phyloP scores from a whole-genome alignment of 1,139 yeast species.

The Geotrichum carabidarum region DNA sequence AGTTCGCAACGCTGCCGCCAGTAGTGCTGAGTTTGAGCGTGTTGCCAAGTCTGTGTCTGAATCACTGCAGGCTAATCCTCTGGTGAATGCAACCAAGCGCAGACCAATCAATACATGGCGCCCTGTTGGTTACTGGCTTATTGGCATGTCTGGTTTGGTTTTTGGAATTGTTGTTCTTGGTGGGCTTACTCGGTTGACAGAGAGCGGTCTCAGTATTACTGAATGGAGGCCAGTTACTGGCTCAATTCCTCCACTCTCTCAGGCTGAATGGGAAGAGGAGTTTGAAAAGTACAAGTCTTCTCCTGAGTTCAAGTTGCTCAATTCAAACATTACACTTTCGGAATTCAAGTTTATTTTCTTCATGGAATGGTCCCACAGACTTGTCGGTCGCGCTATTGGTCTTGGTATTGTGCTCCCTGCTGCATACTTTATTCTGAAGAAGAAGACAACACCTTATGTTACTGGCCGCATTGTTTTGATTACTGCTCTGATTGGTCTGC shows the following conservation, averaged over 20 bases:
- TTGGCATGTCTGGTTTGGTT: slow-evolving; percentile 85
- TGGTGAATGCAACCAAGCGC: slow-evolving; percentile 20
- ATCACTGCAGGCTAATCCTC: slow-evolving; percentile 19
- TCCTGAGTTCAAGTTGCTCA: slow-evolving; percentile 86
- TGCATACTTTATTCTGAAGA: slow-evolving; percentile 63
- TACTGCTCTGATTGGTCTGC: slow-evolving; percentile 75
- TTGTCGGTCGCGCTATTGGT: slow-evolving; percentile 90
- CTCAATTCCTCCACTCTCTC: slow-evolving; percentile 75
- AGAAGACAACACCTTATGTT: slow-evolving; percentile 63
- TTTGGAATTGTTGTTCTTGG: slow-evolving; percentile 96
- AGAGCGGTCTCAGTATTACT: slow-evolving; percentile 91
- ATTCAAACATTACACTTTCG: slow-evolving; percentile 83
- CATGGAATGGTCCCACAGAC: slow-evolving; percentile 97
- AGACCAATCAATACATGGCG: slow-evolving; percentile 33
- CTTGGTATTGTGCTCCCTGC: slow-evolving; percentile 79
- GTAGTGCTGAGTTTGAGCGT: slow-evolving; percentile 18
- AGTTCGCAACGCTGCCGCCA: slow-evolving; percentile 15
- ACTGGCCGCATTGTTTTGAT: slow-evolving; percentile 66
- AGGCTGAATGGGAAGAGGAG: slow-evolving; percentile 79
- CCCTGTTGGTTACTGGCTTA: slow-evolving; percentile 76
- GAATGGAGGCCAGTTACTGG: slow-evolving; percentile 99
- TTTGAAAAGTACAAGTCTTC: slow-evolving; percentile 74
- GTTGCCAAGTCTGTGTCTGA: slow-evolving; percentile 19
- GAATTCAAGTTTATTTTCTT: slow-evolving; percentile 92
- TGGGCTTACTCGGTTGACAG: slow-evolving; percentile 91